phyloP scores from a whole-genome alignment of 129 eudicot species.

The Logfia minima region DNA sequence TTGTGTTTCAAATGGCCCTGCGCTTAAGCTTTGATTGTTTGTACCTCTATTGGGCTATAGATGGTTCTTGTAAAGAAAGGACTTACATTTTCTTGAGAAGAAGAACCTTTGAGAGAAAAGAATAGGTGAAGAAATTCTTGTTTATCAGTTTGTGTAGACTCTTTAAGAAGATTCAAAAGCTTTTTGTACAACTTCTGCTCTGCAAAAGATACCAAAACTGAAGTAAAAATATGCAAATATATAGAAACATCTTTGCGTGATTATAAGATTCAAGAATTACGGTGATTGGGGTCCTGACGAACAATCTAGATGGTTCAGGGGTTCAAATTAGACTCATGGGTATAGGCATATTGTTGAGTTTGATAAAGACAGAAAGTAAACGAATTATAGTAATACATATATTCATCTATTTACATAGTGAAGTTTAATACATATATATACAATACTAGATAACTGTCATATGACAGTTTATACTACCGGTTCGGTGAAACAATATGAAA shows the following conservation, averaged over 20 bases:
- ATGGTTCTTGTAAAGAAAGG: not conserved
- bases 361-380: too few species aligned
- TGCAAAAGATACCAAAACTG: constrained; percentile 33
- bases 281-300: not conserved
- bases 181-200: constrained; percentile 49
- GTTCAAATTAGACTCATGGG: not conserved
- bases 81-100: constrained; percentile 54
- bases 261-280: not conserved
- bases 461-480: too few species aligned
- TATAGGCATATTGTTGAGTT: not conserved
- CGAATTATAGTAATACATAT: too few species aligned
- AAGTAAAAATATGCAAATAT: not conserved
- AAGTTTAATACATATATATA: too few species aligned
- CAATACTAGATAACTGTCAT: too few species aligned
- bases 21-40: not conserved
- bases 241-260: not conserved
- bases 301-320: not conserved
- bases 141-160: constrained; percentile 44
- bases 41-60: constrained; percentile 1
- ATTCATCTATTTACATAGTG: too few species aligned
- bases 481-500: too few species aligned
- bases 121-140: constrained; percentile 51
- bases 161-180: constrained; percentile 45
- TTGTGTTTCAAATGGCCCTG: not conserved
- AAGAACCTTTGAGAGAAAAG: constrained; percentile 51